Evolutionary conservation across 768 basidiomycete species (phyloP).

Genomic region (Boletus huronensis): DNA sequence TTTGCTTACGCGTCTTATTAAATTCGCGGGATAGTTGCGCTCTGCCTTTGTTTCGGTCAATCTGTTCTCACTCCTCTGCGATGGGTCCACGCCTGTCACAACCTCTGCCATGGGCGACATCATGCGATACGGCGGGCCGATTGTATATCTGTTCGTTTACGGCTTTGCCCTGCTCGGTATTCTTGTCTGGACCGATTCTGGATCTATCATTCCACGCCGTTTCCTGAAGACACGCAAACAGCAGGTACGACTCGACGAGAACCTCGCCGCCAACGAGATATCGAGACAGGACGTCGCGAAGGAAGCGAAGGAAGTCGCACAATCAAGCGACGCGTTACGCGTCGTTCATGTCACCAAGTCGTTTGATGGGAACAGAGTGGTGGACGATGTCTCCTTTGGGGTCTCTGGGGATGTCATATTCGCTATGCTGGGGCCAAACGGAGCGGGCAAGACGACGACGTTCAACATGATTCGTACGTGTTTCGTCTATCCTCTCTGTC

Average conservation of each 20-base stretch:
- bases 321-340: constrained; percentile 55
- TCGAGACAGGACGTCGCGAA: constrained; percentile 49
- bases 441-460: constrained; percentile 80
- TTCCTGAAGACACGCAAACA: constrained; percentile 25
- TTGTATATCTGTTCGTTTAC: constrained; percentile 65
- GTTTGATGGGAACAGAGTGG: constrained; percentile 54
- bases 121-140: constrained; percentile 67
- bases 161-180: constrained; percentile 55
- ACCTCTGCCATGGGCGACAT: constrained; percentile 50
- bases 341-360: constrained; percentile 62
- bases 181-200: constrained; percentile 72
- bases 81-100: constrained; percentile 47
- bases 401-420: constrained; percentile 63
- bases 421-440: constrained; percentile 76
- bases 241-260: constrained; percentile 7
- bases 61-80: constrained; percentile 69
- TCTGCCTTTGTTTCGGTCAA: constrained; percentile 75
- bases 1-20: not conserved
- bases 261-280: constrained; percentile 12
- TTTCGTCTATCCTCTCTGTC: not conserved
- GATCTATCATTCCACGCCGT: constrained; percentile 47
- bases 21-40: constrained; percentile 43
- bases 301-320: constrained; percentile 48
- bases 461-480: constrained; percentile 75
- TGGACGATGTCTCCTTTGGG: constrained; percentile 71